Base-by-base conservation (phyloP, 2,329 filamentous ascomycete species). In the Chrysoporthe puriensis region DNA sequence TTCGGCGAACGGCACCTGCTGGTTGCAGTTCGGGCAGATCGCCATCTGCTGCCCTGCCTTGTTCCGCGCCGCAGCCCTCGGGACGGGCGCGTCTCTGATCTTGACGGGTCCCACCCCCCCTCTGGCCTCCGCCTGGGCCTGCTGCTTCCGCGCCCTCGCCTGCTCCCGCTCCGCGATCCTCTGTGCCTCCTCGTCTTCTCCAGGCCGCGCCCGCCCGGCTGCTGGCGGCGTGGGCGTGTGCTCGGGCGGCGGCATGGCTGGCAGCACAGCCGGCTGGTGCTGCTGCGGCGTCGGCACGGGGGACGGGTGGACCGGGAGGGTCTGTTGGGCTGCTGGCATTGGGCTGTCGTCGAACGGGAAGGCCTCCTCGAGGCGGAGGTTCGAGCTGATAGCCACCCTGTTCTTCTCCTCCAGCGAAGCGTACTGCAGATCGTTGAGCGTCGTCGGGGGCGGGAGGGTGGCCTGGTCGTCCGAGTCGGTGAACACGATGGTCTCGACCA, bases 401-500 rank as follows among this genome's bases (percentile, higher is more conserved):
- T 95, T 96, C 79, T 96, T 96, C 79, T 98, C 94, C 76, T 99
- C 96, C 21, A 99, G 86, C 9, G 94, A 97, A 42, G 94, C 93
- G 70, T 94, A 96, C 77, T 98, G 94, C 21, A 99, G 85, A 74
- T 99, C 96, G 71, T 93, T 92, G 54, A 97, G 88, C 5, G 91
- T 94, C 4, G 93, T 96, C 1, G 96, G 96, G 1, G 94, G 91
- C 43, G 95, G 94, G 13, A 99, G 88, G 71, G 96, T 91, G 48
- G 90, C 88, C 71, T 92, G 87, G 72, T 97, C 94, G 77, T 99
- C 96, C 50, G 88, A 87, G 73, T 97, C 94, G 68, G 89, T 94
- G 78, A 99, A 99, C 18, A 93, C 85, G 64, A 99, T 94, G 0
- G 94, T 97, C 79, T 97, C 96, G 57, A 97, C 94, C 26, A 99